Evolutionary conservation across 108 stramenopile species (phyloP).

Genomic region (Craspedostauros australis): DNA sequence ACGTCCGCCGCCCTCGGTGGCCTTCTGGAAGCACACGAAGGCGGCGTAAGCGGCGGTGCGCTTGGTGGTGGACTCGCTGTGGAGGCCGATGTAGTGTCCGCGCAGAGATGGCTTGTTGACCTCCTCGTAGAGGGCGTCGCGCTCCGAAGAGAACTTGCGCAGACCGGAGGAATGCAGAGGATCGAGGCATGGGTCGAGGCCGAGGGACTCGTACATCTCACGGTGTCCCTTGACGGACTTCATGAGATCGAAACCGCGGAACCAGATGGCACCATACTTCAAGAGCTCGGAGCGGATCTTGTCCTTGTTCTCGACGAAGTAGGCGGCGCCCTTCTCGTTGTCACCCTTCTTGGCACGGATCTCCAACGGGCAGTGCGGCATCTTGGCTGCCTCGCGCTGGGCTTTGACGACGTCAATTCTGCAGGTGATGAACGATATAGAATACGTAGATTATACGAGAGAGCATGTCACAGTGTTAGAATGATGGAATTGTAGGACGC

Average conservation of each 20-base stretch:
- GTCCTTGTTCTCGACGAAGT: conserved; percentile 62
- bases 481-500: no score
- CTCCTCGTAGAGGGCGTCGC: conserved; percentile 89
- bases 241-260: conserved; percentile 84
- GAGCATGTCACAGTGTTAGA: no score
- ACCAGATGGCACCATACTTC: conserved; percentile 81
- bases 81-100: conserved; percentile 85
- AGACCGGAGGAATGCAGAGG: conserved; percentile 85
- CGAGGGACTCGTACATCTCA: conserved; percentile 76
- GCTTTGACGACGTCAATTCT: conserved; percentile 59
- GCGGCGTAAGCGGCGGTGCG: conserved; percentile 88
- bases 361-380: conserved; percentile 58
- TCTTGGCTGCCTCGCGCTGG: conserved; percentile 42
- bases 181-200: conserved; percentile 84
- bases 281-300: conserved; percentile 54
- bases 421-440: no score
- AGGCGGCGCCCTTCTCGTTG: conserved; percentile 59
- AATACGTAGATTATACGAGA: no score
- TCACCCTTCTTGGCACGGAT: conserved; percentile 49
- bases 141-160: conserved; percentile 85
- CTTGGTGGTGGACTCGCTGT: conserved; percentile 84
- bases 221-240: conserved; percentile 64
- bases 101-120: conserved; percentile 87
- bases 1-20: conserved; percentile 84
- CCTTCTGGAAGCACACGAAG: conserved; percentile 89